A percentile compares a stretch with the other conserved stretches of the same genome.
Evolutionary conservation across 305 asterid genomes (phyloP).

Genomic region (Fraxinus latifolia): DNA sequence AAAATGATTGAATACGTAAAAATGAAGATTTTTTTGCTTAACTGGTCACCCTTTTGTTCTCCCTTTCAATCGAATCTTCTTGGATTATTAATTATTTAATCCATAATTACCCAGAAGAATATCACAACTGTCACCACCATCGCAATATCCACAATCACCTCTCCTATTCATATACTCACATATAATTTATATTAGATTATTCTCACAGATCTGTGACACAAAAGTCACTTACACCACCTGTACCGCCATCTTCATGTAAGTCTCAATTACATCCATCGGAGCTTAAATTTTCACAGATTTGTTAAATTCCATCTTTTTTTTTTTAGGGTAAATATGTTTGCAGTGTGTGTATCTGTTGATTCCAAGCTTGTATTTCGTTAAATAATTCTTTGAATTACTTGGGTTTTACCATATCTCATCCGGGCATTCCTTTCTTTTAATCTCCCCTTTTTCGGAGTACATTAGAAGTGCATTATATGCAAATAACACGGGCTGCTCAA

Average conservation of each 20-base stretch:
- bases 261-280: neutral
- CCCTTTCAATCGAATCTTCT: slow-evolving; percentile 22
- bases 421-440: neutral
- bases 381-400: neutral
- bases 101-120: slow-evolving; percentile 18
- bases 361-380: neutral
- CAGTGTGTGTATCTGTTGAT: neutral
- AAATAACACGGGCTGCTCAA: neutral
- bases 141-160: slow-evolving; percentile 20
- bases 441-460: neutral
- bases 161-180: neutral
- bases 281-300: neutral
- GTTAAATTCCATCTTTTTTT: neutral
- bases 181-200: slow-evolving; percentile 10
- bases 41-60: neutral
- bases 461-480: slow-evolving; percentile 1
- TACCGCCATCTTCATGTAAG: slow-evolving; percentile 31
- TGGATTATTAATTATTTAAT: slow-evolving; percentile 21
- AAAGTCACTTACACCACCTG: neutral
- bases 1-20: neutral
- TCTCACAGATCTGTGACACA: slow-evolving; percentile 29
- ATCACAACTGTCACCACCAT: slow-evolving; percentile 49
- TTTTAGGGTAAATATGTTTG: neutral
- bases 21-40: neutral
- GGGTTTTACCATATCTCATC: slow-evolving; percentile 19